A percentile compares a stretch with the other conserved stretches of the same genome.
Evolutionary conservation across 768 basidiomycete species (phyloP).

Genomic region (Pisolithus marmoratus): DNA sequence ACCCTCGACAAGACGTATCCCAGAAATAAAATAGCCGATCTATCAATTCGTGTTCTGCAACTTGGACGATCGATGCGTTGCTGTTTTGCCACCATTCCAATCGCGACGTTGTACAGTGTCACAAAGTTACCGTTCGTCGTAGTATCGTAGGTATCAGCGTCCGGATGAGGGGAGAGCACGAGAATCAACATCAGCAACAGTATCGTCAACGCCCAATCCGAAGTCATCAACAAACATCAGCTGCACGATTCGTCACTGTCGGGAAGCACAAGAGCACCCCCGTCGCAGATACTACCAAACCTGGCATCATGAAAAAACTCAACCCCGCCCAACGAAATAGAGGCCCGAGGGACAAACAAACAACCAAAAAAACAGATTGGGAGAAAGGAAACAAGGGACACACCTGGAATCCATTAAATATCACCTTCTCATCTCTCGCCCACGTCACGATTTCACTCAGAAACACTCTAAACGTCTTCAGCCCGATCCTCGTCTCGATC

Average conservation of each 20-base stretch:
- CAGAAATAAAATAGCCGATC: conserved; percentile 93
- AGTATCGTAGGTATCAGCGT: too few species aligned
- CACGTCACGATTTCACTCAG: conserved; percentile 91
- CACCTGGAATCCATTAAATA: conserved; percentile 88
- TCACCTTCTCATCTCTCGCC: conserved; percentile 92
- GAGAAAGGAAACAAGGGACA: conserved; percentile 5
- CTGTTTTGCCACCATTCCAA: conserved; percentile 30
- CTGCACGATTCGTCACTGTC: too few species aligned
- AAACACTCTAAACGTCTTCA: conserved; percentile 83
- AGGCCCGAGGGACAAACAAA: neutral
- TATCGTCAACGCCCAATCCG: too few species aligned
- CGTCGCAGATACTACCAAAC: too few species aligned
- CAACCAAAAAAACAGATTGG: neutral
- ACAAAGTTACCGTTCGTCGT: neutral
- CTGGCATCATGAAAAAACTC: too few species aligned
- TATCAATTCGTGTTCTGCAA: conserved; percentile 96
- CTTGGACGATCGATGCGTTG: conserved; percentile 80
- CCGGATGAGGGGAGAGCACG: too few species aligned
- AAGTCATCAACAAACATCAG: too few species aligned
- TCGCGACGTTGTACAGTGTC: neutral
- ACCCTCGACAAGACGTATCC: conserved; percentile 78
- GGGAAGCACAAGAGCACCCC: too few species aligned
- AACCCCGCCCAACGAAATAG: too few species aligned
- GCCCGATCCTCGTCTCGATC: conserved; percentile 86
- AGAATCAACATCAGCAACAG: too few species aligned